These are phyloP conservation scores for Diaporthe helianthi DNA, from an alignment of 2,329 filamentous ascomycete genomes.

Conservation along the genomic window DNA sequence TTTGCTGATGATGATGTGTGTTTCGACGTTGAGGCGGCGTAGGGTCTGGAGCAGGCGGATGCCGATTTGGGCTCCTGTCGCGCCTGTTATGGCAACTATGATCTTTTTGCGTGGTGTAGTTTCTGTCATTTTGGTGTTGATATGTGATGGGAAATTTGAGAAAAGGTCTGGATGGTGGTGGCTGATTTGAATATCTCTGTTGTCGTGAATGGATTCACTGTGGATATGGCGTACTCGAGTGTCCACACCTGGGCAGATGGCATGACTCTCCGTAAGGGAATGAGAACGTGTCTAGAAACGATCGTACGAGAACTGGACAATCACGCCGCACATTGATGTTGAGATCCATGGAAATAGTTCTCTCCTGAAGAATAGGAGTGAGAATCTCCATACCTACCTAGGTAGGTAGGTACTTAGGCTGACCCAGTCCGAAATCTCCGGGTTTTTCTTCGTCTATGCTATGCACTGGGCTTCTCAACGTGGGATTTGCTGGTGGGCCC, in stretches of 20 bases:
- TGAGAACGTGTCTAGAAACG: background rate
- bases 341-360: background rate
- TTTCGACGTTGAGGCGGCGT: constrained; percentile 52
- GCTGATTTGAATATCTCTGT: background rate
- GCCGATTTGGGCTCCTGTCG: constrained; percentile 53
- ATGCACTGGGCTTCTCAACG: too few species aligned
- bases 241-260: background rate
- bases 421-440: constrained; percentile 1
- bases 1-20: constrained; percentile 55
- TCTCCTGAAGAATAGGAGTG: background rate
- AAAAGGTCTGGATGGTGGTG: background rate
- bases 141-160: background rate
- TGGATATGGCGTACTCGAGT: background rate
- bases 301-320: background rate
- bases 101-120: constrained; percentile 42
- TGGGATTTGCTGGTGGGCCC: background rate
- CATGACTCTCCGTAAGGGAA: background rate
- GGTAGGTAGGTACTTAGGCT: too few species aligned
- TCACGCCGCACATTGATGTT: background rate
- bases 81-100: constrained; percentile 57
- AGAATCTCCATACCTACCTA: background rate
- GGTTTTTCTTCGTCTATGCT: background rate
- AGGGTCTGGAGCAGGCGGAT: constrained; percentile 51
- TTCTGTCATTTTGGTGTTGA: background rate
- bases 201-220: background rate